Base-by-base conservation (phyloP, 2,329 filamentous ascomycete species). In the Colletotrichum lindemuthianum region DNA sequence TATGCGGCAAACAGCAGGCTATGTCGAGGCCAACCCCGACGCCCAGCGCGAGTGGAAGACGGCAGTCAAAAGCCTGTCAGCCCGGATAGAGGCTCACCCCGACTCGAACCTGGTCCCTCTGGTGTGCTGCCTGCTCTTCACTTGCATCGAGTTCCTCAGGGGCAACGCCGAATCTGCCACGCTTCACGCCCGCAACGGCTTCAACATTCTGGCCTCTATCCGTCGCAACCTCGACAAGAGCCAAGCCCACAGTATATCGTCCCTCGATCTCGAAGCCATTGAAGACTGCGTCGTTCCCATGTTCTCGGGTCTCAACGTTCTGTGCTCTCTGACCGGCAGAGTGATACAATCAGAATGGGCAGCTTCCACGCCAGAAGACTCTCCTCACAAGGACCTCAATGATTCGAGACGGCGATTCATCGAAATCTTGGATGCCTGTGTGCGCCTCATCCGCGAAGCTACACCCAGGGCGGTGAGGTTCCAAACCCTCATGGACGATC, bases 141-240 rank as follows among this genome's bases (percentile, higher is more conserved):
- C 45, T 16, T 48, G 45, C 45, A 48, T 48, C 33, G 45, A 48
- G 45, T 48, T 48, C 11, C 45, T 48, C 2, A 48, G 45, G 45
- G 45, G 45, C 45, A 48, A 48, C 33, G 24, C 45, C 24, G 45
- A 48, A 48, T 48, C 45, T 32, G 24, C 45, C 45, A 48, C 33
- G 45, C 9, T 48, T 12, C 45, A 48, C 45, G 33, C 33, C 10
- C 11, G 33, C 11, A 48, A 10, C 11, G 45, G 45, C 13, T 48
- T 48, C 45, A 48, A 13, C 11, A 48, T 48, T 24, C 45, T 48
- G 10, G 45, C 24, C 24, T 24, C 24, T 24, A 24, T 24, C 24
- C 24, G 5, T 5, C 4, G 24, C 24, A 24, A 24, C 1, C 24
- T 4, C 24, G 24, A 24, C 24, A 4, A 3, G 24, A 24, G 5